phyloP scores from a whole-genome alignment of 2,329 filamentous ascomycete species.

The Calcarisporium arbuscula region DNA sequence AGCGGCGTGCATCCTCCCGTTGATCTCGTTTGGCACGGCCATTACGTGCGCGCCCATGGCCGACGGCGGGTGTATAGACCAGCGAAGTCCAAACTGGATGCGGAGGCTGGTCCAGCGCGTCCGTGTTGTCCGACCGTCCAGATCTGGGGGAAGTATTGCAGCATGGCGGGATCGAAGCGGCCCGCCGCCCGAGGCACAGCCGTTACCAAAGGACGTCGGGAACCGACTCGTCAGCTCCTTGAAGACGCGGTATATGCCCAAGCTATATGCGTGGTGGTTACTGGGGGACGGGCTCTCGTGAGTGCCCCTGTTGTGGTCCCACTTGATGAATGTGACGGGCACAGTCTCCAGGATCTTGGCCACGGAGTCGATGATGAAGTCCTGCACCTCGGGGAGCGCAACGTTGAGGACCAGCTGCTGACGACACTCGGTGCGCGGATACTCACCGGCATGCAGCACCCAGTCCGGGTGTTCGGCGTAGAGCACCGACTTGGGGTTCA shows the following conservation, averaged over 20 bases:
- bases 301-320: conserved; percentile 61
- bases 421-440: conserved; percentile 48
- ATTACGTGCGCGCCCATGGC: conserved; percentile 60
- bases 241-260: conserved; percentile 57
- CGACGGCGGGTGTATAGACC: conserved; percentile 53
- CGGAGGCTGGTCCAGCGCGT: conserved; percentile 52
- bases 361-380: conserved; percentile 52
- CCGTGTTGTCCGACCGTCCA: conserved; percentile 62
- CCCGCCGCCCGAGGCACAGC: conserved; percentile 59
- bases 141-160: conserved; percentile 58
- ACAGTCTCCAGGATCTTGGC: conserved; percentile 45
- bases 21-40: conserved; percentile 50
- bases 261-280: conserved; percentile 51
- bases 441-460: conserved; percentile 50
- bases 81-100: conserved; percentile 60
- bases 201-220: conserved; percentile 59
- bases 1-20: conserved; percentile 50
- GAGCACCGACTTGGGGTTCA: conserved; percentile 54
- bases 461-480: conserved; percentile 59
- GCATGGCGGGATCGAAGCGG: conserved; percentile 55
- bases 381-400: conserved; percentile 53
- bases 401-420: conserved; percentile 57
- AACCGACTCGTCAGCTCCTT: conserved; percentile 51
- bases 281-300: conserved; percentile 50
- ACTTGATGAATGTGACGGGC: conserved; percentile 55